These are phyloP conservation scores for Porphyrellus cyaneotinctus DNA, from an alignment of 768 basidiomycete species.

Conservation along the genomic window DNA sequence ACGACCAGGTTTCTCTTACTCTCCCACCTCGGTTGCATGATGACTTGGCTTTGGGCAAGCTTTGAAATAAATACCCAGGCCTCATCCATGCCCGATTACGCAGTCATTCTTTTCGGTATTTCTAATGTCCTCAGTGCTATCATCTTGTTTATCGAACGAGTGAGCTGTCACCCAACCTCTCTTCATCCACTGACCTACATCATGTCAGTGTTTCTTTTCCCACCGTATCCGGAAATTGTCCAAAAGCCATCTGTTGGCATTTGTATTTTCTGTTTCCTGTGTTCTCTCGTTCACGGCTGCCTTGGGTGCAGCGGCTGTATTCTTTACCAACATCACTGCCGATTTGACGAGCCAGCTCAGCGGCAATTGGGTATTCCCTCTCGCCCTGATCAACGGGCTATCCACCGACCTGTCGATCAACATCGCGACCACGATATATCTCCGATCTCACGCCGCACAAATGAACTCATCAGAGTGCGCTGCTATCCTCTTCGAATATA, in stretches of 20 bases:
- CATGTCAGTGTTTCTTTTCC: constrained; percentile 20
- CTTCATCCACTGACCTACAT: background rate
- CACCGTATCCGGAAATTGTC: constrained; percentile 14
- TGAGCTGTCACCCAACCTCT: background rate
- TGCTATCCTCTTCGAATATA: background rate
- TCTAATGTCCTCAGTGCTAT: constrained; percentile 12
- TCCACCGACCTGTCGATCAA: constrained; percentile 17
- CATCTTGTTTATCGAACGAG: constrained; percentile 16
- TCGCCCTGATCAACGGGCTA: constrained; percentile 15
- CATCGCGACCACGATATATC: constrained; percentile 5
- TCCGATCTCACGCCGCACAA: constrained; percentile 2
- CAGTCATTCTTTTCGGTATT: constrained; percentile 16
- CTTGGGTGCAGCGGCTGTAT: constrained; percentile 17
- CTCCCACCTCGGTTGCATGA: constrained; percentile 15
- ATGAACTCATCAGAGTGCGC: constrained; percentile 8
- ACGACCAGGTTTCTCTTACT: constrained; percentile 13
- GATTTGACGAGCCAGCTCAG: constrained; percentile 9
- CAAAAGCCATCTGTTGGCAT: constrained; percentile 12
- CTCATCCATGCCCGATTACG: constrained; percentile 7
- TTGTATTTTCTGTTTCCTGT: constrained; percentile 12
- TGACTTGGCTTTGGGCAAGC: constrained; percentile 21
- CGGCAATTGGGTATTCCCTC: constrained; percentile 16
- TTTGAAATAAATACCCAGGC: background rate
- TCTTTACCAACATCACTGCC: constrained; percentile 8
- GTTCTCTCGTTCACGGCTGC: constrained; percentile 21